These are phyloP conservation scores for Saccharomyces uvarum DNA, from an alignment of 1,139 yeast species.

Conservation along the genomic window DNA sequence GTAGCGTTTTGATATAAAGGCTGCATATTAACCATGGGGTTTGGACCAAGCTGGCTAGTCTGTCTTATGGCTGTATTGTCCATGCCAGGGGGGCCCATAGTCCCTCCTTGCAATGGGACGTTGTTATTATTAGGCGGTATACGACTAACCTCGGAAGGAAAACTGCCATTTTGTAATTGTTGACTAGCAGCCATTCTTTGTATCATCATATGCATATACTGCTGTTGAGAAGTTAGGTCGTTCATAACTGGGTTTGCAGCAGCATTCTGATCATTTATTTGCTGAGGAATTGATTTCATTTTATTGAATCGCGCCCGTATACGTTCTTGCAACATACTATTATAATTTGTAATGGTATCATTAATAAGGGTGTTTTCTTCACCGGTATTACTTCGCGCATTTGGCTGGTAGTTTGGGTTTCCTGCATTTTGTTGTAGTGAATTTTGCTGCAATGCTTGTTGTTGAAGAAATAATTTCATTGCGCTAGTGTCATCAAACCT, in stretches of 20 bases:
- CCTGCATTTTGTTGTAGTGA: not conserved
- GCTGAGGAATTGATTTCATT: not conserved
- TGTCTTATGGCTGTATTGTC: not conserved
- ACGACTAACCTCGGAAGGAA: not conserved
- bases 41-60: not conserved
- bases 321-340: not conserved
- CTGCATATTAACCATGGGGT: not conserved
- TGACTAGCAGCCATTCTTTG: conserved; percentile 3
- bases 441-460: not conserved
- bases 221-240: conserved; percentile 1
- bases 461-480: not conserved
- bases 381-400: not conserved
- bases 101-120: not conserved
- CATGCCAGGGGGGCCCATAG: not conserved
- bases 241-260: not conserved
- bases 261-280: not conserved
- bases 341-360: not conserved
- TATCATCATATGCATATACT: conserved; percentile 8
- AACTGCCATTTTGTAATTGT: conserved; percentile 4
- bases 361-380: not conserved
- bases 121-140: not conserved
- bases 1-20: not conserved
- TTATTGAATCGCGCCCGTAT: not conserved
- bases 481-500: not conserved
- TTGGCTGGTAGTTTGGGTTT: not conserved